Base-by-base conservation (phyloP, 1,284 basidiomycete genomes). In the Wolfiporia cocos region DNA sequence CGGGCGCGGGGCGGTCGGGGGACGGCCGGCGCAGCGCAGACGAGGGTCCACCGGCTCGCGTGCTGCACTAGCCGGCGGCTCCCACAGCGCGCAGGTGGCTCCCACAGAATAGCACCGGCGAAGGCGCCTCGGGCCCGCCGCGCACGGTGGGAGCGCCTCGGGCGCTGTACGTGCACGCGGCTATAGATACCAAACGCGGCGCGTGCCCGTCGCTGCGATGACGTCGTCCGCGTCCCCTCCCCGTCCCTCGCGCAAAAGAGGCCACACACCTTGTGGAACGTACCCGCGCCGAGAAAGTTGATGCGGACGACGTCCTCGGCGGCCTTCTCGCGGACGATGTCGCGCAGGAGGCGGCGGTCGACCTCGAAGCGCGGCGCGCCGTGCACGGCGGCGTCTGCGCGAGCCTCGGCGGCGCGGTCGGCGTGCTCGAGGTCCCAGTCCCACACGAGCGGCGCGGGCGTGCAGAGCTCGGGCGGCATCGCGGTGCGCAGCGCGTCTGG, bases 261-360 rank as follows among this genome's bases (percentile, higher is more conserved):
- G n/a, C 11, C 24, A 59, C 64, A 37, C 22, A 76, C 81, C 61
- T 87, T 86, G 57, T 87, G 83, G 64, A 87, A 87, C 3, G 85
- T 86, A 79, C 86, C 86, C 54, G 83, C 76, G 54, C 79, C 85
- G 20, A 90, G 64, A 54, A 87, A 90, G 38, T 61, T 64, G 51
- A 90, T 86, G 24, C 79, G 68, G 3, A 72, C 81, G 17, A 87
- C 84, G 26, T 81, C 75, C 15, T 68, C 59, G 18, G 66, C 70
- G 62, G 81, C 73, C 55, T 78, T 82, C 55, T 87, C 83, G 39
- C 75, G 69, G 9, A 90, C 78, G 37, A 89, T 77, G 50, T 86
- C 83, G 56, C 77, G 83, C 47, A 89, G 66, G 15, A 86, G 67
- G 41, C 70, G 70, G 38, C 86, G 64, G 60, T 88, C 86, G 19